A percentile compares a stretch with the other conserved stretches of the same genome.
phyloP scores from a whole-genome alignment of 2,329 filamentous ascomycete genomes.

The Cordyceps javanica region DNA sequence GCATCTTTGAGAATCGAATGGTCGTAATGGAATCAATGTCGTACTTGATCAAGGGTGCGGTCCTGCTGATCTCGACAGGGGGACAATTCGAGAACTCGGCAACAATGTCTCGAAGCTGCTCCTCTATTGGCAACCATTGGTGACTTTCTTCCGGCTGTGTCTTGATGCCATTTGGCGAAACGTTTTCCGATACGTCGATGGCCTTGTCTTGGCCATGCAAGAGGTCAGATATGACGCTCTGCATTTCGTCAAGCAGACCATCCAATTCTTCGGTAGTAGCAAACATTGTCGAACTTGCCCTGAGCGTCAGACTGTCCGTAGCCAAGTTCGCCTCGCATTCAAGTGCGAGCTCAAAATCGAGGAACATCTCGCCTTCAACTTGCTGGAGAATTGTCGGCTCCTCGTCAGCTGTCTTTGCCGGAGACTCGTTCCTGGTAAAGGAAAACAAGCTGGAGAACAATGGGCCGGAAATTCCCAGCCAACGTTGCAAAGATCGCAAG shows the following conservation, averaged over 20 bases:
- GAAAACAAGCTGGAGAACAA: conserved; percentile 2
- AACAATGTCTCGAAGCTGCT: neutral
- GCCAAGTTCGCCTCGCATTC: neutral
- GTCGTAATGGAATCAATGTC: conserved; percentile 28
- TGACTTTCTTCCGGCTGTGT: neutral
- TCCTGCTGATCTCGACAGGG: conserved; percentile 21
- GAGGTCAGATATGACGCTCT: neutral
- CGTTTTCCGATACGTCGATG: neutral
- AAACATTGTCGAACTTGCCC: neutral
- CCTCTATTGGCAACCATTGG: neutral
- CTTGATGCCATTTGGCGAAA: neutral
- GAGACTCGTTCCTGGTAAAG: neutral
- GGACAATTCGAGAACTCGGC: neutral
- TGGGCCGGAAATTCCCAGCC: neutral
- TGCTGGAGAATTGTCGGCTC: neutral
- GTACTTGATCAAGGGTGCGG: conserved; percentile 26
- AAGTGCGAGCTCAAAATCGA: neutral
- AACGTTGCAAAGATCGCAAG: neutral
- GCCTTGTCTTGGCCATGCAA: neutral
- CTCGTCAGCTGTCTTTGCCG: neutral
- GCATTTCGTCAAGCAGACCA: neutral
- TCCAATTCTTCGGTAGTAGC: neutral
- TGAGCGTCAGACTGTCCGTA: neutral
- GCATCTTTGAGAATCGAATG: conserved; percentile 25
- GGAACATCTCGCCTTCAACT: neutral